Conservation (phyloP, 768 basidiomycete species). For the Mrakia blollopis region DNA sequence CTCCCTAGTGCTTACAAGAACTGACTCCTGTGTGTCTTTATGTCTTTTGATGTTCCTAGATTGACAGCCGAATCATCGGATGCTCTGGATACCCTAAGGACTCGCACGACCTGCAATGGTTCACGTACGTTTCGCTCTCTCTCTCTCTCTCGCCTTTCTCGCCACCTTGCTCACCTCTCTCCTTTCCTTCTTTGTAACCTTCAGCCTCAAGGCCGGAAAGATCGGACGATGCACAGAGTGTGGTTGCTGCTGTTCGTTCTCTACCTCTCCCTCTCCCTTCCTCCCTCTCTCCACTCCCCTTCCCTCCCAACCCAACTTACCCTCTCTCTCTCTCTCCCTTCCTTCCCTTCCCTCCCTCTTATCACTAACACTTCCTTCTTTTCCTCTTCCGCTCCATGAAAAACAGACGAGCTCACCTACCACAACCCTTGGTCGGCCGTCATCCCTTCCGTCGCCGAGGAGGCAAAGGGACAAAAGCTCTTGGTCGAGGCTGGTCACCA, state of each 20-base stretch:
- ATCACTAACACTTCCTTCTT: not conserved
- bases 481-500: not conserved
- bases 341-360: not conserved
- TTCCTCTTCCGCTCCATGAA: not conserved
- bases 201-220: not conserved
- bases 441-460: constrained; percentile 30
- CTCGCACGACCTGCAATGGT: constrained; percentile 90
- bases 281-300: constrained; percentile 10
- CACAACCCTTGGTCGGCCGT: constrained; percentile 32
- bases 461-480: constrained; percentile 18
- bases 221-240: constrained; percentile 1
- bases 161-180: not conserved
- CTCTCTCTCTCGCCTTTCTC: not conserved
- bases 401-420: constrained; percentile 29
- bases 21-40: not conserved
- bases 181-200: not conserved
- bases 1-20: not conserved
- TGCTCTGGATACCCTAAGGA: constrained; percentile 94
- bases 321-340: not conserved
- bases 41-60: constrained; percentile 49
- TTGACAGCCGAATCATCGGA: constrained; percentile 71
- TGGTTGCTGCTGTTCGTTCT: not conserved
- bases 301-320: no score
- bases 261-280: not conserved
- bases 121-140: constrained; percentile 44